phyloP scores from a whole-genome alignment of 208 protist genomes.

The Willaertia magna region DNA sequence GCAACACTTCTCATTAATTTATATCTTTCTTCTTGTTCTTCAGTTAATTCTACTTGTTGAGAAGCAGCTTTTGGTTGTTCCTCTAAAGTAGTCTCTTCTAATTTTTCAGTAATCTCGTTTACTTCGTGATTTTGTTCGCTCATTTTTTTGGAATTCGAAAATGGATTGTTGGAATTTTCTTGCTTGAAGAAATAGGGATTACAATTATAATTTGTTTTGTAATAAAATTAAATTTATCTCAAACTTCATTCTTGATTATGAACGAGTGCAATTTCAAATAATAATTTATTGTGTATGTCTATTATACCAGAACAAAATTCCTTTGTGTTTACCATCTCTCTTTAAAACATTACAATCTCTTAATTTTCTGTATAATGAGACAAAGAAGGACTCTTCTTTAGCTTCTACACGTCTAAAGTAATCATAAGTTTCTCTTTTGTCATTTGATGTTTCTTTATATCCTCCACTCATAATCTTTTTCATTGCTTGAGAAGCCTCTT shows the following conservation, averaged over 20 bases:
- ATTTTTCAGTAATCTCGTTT: background rate
- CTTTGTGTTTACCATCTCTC: background rate
- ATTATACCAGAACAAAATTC: background rate
- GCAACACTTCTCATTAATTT: conserved; percentile 67
- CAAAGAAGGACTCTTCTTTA: background rate
- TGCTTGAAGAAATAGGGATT: no score
- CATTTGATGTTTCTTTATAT: background rate
- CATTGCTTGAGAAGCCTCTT: background rate
- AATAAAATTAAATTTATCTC: no score
- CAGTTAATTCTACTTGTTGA: background rate
- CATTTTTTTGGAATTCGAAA: no score
- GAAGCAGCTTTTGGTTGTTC: no score
- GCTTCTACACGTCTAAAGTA: no score
- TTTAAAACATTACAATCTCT: background rate
- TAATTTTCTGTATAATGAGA: background rate
- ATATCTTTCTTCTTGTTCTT: conserved; percentile 29
- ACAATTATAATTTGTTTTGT: no score
- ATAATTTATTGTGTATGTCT: no score
- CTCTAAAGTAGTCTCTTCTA: background rate
- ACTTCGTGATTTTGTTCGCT: background rate
- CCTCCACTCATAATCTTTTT: background rate
- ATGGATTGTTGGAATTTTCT: no score
- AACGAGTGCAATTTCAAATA: no score
- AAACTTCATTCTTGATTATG: no score
- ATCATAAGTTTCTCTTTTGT: no score